Evolutionary conservation across 352 stramenopile species (phyloP).

Genomic region (Aphanomyces euteiches): DNA sequence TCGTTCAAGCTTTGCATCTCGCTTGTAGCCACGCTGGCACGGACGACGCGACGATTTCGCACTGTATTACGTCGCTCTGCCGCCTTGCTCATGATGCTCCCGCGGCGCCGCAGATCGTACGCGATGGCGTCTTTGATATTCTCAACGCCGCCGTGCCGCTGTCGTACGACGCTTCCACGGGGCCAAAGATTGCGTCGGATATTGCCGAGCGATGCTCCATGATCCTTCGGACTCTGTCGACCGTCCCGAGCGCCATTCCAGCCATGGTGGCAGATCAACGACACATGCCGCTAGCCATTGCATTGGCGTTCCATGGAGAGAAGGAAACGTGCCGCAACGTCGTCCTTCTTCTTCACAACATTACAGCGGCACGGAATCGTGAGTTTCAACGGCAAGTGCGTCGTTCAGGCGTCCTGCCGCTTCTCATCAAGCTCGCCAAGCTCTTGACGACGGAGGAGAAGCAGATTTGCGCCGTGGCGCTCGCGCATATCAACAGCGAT

Average conservation of each 20-base stretch:
- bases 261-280: conserved; percentile 39
- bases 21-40: conserved; percentile 38
- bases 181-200: conserved; percentile 49
- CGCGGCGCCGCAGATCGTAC: conserved; percentile 60
- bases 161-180: conserved; percentile 37
- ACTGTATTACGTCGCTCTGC: conserved; percentile 38
- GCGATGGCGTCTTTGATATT: conserved; percentile 32
- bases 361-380: conserved; percentile 54
- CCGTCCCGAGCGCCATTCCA: conserved; percentile 43
- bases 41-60: conserved; percentile 35
- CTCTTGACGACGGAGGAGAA: conserved; percentile 43
- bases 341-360: conserved; percentile 58
- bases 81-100: conserved; percentile 55
- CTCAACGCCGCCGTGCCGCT: conserved; percentile 12
- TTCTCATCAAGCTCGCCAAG: conserved; percentile 42
- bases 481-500: conserved; percentile 51
- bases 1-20: conserved; percentile 51
- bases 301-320: conserved; percentile 49
- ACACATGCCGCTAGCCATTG: conserved; percentile 61
- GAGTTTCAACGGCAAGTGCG: conserved; percentile 54
- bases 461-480: conserved; percentile 59
- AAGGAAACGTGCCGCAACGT: conserved; percentile 59
- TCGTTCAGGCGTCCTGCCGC: conserved; percentile 57
- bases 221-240: conserved; percentile 66
- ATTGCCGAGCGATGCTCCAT: conserved; percentile 61